Evolutionary conservation across 2,329 filamentous ascomycete genomes (phyloP).

Genomic region (Teratosphaeriaceae sp.): DNA sequence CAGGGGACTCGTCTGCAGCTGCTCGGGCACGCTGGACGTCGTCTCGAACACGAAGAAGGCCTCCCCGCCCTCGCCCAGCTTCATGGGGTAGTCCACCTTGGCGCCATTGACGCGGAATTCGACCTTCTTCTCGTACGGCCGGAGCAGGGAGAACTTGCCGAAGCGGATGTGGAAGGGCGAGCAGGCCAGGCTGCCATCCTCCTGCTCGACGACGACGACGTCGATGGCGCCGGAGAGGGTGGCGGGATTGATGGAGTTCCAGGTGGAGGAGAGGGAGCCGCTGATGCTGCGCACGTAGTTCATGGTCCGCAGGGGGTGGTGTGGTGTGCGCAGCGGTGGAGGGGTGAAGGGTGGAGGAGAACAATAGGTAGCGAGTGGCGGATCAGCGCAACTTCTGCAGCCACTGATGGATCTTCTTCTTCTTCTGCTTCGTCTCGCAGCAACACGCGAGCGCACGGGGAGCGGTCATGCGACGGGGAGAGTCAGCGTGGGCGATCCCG

Average conservation of each 20-base stretch:
- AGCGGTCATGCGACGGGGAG: too few relatives aligned
- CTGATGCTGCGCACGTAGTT: conserved; percentile 96
- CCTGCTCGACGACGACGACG: conserved; percentile 95
- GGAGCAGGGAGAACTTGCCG: conserved; percentile 92
- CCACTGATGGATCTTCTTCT: too few relatives aligned
- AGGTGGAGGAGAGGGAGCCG: conserved; percentile 94
- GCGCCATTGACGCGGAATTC: conserved; percentile 91
- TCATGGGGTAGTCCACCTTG: conserved; percentile 95
- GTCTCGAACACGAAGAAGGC: conserved; percentile 99
- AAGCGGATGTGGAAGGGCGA: conserved; percentile 98
- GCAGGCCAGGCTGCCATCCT: conserved; percentile 80
- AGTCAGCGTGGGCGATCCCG: too few relatives aligned
- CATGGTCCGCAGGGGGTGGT: conserved; percentile 47
- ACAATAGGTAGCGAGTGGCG: too few relatives aligned
- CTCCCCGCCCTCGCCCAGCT: conserved; percentile 93
- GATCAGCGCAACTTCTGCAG: too few relatives aligned
- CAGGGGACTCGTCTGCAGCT: conserved; percentile 87
- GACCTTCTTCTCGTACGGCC: conserved; percentile 97
- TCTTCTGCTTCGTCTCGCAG: too few relatives aligned
- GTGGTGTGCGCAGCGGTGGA: not conserved
- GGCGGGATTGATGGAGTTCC: conserved; percentile 98
- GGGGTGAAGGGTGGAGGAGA: not conserved
- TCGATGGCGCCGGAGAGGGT: conserved; percentile 97
- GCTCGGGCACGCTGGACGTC: conserved; percentile 81
- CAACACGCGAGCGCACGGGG: too few relatives aligned